Conservation (phyloP, 1,139 yeast species). For the Diutina neorugosa region DNA sequence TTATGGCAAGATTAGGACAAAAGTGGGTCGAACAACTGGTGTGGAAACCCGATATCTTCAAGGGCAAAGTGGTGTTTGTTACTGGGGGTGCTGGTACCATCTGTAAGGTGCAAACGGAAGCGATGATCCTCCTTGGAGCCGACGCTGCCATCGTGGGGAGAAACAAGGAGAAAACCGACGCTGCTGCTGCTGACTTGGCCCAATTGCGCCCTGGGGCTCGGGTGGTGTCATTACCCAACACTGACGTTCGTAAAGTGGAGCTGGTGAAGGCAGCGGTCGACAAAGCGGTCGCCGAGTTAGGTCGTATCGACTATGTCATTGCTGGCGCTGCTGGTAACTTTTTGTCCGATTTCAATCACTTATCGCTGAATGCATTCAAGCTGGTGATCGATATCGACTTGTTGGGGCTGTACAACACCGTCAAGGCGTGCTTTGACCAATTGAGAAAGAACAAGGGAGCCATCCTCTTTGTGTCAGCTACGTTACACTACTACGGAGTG, state of each 20-base stretch:
- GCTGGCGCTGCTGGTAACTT: conserved; percentile 97
- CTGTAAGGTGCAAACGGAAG: conserved; percentile 78
- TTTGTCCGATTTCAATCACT: conserved; percentile 61
- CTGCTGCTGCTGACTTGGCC: conserved; percentile 56
- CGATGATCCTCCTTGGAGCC: conserved; percentile 71
- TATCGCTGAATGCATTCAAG: conserved; percentile 78
- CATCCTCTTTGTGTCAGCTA: conserved; percentile 73
- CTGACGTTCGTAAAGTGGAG: conserved; percentile 65
- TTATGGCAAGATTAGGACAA: neutral
- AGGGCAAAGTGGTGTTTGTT: conserved; percentile 76
- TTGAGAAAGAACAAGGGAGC: conserved; percentile 56
- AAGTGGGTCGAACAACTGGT: conserved; percentile 10
- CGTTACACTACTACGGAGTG: conserved; percentile 76
- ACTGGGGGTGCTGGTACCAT: conserved; percentile 96
- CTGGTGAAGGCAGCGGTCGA: conserved; percentile 51
- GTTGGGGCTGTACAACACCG: conserved; percentile 77
- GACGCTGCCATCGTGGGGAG: conserved; percentile 80
- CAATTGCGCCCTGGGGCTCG: conserved; percentile 43
- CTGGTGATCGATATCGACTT: conserved; percentile 77
- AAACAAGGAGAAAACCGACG: conserved; percentile 46
- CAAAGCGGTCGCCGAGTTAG: conserved; percentile 50
- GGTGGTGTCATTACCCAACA: conserved; percentile 55
- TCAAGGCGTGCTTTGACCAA: conserved; percentile 63
- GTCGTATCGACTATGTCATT: conserved; percentile 70
- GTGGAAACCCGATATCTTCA: conserved; percentile 53